phyloP scores from a whole-genome alignment of 1,284 basidiomycete genomes.

The Trametes hirsuta region DNA sequence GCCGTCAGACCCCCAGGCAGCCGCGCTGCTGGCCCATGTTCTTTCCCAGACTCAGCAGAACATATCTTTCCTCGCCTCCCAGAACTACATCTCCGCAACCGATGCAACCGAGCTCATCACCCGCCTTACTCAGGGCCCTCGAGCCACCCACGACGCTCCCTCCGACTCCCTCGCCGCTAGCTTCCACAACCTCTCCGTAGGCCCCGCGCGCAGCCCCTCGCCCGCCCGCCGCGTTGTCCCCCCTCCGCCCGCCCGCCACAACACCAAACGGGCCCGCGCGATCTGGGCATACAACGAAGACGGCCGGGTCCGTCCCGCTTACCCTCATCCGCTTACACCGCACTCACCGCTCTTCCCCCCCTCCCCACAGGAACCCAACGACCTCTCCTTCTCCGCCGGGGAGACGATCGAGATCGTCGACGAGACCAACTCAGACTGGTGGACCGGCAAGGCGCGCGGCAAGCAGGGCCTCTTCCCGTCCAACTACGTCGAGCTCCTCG shows the following conservation, averaged over 20 bases:
- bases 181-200: constrained; percentile 25
- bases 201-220: constrained; percentile 27
- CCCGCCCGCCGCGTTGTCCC: constrained; percentile 31
- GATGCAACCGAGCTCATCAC: constrained; percentile 56
- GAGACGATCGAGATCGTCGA: constrained; percentile 62
- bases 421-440: constrained; percentile 69
- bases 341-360: not conserved
- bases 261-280: constrained; percentile 51
- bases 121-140: constrained; percentile 42
- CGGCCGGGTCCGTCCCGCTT: constrained; percentile 38
- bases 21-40: constrained; percentile 57
- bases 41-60: constrained; percentile 66
- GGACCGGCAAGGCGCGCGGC: constrained; percentile 60
- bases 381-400: constrained; percentile 59
- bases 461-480: constrained; percentile 67
- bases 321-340: not conserved
- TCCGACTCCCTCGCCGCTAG: constrained; percentile 17
- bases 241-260: constrained; percentile 35
- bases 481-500: constrained; percentile 60
- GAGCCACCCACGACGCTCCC: constrained; percentile 51
- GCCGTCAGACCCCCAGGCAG: constrained; percentile 30
- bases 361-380: constrained; percentile 54
- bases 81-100: constrained; percentile 55
- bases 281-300: constrained; percentile 70
- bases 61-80: constrained; percentile 61